Base-by-base conservation (phyloP, 2,329 filamentous ascomycete species). In the Clarireedia paspali region DNA sequence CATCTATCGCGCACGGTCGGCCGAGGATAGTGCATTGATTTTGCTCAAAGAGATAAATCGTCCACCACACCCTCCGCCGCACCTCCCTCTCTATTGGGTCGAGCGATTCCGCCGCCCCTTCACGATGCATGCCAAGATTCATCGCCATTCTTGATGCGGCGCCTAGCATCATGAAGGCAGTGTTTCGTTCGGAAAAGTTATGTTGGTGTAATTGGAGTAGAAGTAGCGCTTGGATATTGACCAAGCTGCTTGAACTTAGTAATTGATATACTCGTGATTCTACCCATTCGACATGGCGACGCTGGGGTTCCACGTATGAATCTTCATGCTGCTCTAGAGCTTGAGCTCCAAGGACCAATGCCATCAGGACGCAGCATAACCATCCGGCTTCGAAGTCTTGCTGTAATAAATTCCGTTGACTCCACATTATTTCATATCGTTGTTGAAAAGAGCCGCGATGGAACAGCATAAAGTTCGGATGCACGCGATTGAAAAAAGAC, bases 41-140 rank as follows among this genome's bases (percentile, higher is more conserved):
- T n/a, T 67, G 64, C 48, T 67, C 65, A 36, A 67, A 65, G 24
- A 55, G 56, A 45, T 66, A 68, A 10, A 62, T 56, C 7, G 66
- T 67, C 66, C 66, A 68, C 65, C 65, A 68, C 9, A 67, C 62
- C 27, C 65, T 62, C 47, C 65, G 65, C 7, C 65, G 59, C 23
- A 67, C 58, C 53, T 68, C 63, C 6, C 61, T 58, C 49, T 68
- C 64, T 50, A 66, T 50, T 1, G 58, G 45, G 47, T 72, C 68
- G 52, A 74, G 72, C 1, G 70, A 67, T 36, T 66, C 63, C n/a
- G 70, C 70, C 0, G 70, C 66, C 27, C 66, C 70, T 59, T 74
- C 72, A 34, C 72, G 68, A 58, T 75, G 73, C 70, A 75, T 72
- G 3, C 73, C 73, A 52, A 75, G 66, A 14, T 71, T 72, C 53